phyloP scores from a whole-genome alignment of 2,329 filamentous ascomycete species.

The Aspergillus eucalypticola region DNA sequence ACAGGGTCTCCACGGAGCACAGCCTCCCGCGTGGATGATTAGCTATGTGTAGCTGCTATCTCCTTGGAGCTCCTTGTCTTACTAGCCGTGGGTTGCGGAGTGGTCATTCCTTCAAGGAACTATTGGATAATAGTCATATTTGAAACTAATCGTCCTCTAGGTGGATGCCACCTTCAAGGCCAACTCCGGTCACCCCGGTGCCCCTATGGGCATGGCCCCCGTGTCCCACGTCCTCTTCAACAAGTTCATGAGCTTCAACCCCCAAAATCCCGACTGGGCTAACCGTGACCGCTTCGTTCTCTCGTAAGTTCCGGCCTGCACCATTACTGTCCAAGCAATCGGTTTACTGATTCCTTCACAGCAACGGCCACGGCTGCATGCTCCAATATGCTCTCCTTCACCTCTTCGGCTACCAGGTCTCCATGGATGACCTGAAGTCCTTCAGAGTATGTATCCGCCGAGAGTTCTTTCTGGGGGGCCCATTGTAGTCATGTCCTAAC shows the following conservation, averaged over 20 bases:
- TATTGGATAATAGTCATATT: not conserved
- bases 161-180: constrained; percentile 95
- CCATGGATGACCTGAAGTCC: constrained; percentile 87
- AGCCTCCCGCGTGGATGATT: not conserved
- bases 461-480: not conserved
- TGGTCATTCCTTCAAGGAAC: not conserved
- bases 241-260: constrained; percentile 99
- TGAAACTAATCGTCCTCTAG: constrained; percentile 51
- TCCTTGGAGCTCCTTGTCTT: not conserved
- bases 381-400: constrained; percentile 98
- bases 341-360: constrained; percentile 41
- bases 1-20: not conserved
- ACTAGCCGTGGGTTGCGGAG: not conserved
- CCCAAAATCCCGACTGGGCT: constrained; percentile 95
- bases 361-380: constrained; percentile 99
- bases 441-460: constrained; percentile 75
- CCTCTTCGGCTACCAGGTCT: constrained; percentile 85
- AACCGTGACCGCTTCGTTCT: constrained; percentile 99
- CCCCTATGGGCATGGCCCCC: constrained; percentile 96
- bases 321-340: not conserved
- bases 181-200: constrained; percentile 98
- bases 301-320: constrained; percentile 68
- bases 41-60: not conserved
- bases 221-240: constrained; percentile 96
- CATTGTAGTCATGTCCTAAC: constrained; percentile 2